phyloP scores from a whole-genome alignment of 2,329 filamentous ascomycete species.

The Sarocladium oryzae region DNA sequence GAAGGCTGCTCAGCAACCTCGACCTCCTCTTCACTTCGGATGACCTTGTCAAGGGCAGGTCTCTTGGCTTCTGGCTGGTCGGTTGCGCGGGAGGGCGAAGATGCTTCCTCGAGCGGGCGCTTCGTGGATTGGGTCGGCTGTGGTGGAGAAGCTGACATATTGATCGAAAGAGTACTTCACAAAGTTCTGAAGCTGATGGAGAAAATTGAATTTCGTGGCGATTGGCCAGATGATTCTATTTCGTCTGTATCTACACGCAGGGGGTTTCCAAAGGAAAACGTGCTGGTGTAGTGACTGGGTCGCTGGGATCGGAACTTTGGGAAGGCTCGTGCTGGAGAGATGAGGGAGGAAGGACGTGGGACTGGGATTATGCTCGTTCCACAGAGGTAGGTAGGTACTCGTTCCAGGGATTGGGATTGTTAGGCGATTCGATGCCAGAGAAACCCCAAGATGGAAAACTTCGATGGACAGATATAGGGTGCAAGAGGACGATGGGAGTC shows the following conservation, averaged over 20 bases:
- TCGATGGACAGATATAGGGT: slow-evolving; percentile 2
- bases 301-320: slow-evolving; percentile 35
- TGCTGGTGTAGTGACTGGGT: slow-evolving; percentile 67
- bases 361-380: slow-evolving; percentile 7
- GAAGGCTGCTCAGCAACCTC: slow-evolving; percentile 31
- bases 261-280: slow-evolving; percentile 85
- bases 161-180: slow-evolving; percentile 21
- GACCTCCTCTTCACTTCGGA: slow-evolving; percentile 54
- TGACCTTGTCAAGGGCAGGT: slow-evolving; percentile 87
- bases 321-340: slow-evolving; percentile 16
- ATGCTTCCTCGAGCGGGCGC: slow-evolving; percentile 93
- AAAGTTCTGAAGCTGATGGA: slow-evolving; percentile 7
- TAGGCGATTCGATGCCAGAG: slow-evolving; percentile 10
- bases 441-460: slow-evolving; percentile 4
- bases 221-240: slow-evolving; percentile 14
- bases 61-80: slow-evolving; percentile 97
- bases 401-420: slow-evolving; percentile 2
- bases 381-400: slow-evolving; percentile 7
- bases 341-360: slow-evolving; percentile 20
- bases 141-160: slow-evolving; percentile 67
- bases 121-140: slow-evolving; percentile 68
- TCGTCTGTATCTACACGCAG: slow-evolving; percentile 70
- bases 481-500: slow-evolving; percentile 8
- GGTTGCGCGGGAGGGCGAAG: slow-evolving; percentile 82
- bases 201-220: not conserved